These are phyloP conservation scores for Blastobotrys serpentis DNA, from an alignment of 1,139 yeast genomes.

Conservation along the genomic window DNA sequence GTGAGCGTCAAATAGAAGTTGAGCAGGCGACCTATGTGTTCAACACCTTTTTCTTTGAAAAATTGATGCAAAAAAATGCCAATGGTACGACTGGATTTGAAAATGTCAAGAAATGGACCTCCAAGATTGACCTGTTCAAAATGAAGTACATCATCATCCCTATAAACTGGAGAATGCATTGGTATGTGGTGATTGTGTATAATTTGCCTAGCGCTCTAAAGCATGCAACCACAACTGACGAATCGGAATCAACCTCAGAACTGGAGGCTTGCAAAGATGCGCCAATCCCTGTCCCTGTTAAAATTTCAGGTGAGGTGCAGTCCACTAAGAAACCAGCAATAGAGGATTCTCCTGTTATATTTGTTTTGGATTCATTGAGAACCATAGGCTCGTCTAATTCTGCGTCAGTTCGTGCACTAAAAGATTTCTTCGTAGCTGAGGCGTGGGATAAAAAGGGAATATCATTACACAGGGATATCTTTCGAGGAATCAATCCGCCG, in stretches of 20 bases:
- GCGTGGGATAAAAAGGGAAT: slow-evolving; percentile 63
- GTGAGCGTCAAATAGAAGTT: slow-evolving; percentile 12
- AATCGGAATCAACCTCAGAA: not conserved
- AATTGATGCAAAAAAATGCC: slow-evolving; percentile 43
- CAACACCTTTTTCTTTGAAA: slow-evolving; percentile 82
- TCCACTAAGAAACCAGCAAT: slow-evolving; percentile 3
- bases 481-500: slow-evolving; percentile 47
- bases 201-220: slow-evolving; percentile 30
- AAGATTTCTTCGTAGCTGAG: slow-evolving; percentile 63
- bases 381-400: slow-evolving; percentile 43
- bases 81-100: slow-evolving; percentile 46
- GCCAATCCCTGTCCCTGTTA: slow-evolving; percentile 11
- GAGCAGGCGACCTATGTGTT: slow-evolving; percentile 54
- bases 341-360: slow-evolving; percentile 48
- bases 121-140: slow-evolving; percentile 61
- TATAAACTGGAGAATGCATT: slow-evolving; percentile 69
- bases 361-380: slow-evolving; percentile 73
- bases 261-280: not conserved
- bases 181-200: slow-evolving; percentile 66
- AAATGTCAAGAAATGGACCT: slow-evolving; percentile 78
- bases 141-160: slow-evolving; percentile 73
- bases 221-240: slow-evolving; percentile 10
- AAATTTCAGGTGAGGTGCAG: slow-evolving; percentile 9
- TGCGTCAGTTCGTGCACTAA: slow-evolving; percentile 55
- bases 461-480: slow-evolving; percentile 46